phyloP scores from a whole-genome alignment of 371 early-diverging fungal genomes.

The Parasitella parasitica region DNA sequence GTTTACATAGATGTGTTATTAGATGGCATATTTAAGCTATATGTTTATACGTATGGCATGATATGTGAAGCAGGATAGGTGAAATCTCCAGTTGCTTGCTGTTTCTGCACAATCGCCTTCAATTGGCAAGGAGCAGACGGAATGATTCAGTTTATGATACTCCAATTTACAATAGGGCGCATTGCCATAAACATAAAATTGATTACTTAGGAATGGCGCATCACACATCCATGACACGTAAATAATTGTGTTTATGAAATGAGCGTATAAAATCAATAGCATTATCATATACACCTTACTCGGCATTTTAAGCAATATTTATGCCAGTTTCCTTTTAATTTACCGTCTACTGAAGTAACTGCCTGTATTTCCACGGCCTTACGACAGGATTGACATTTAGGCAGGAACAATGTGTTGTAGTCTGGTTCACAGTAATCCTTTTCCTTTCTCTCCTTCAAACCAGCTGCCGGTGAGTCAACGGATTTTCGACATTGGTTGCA shows the following conservation, averaged over 20 bases:
- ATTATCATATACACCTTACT: constrained; percentile 9
- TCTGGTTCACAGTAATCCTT: constrained; percentile 69
- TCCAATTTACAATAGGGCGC: constrained; percentile 77
- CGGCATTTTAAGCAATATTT: constrained; percentile 37
- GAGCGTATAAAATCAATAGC: too few species aligned
- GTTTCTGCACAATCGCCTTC: constrained; percentile 86
- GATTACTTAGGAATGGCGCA: constrained; percentile 74
- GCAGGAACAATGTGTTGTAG: constrained; percentile 56
- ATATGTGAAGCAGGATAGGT: constrained; percentile 42
- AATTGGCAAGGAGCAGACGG: constrained; percentile 77
- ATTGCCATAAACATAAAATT: constrained; percentile 79
- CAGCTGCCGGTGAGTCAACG: constrained; percentile 65
- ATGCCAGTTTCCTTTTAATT: constrained; percentile 75
- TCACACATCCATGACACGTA: too few species aligned
- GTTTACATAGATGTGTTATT: neutral
- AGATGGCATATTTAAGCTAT: neutral
- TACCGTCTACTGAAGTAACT: constrained; percentile 67
- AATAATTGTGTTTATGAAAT: too few species aligned
- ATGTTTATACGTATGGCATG: constrained; percentile 12
- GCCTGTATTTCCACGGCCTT: constrained; percentile 68
- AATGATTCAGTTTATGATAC: constrained; percentile 78
- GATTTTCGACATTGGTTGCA: constrained; percentile 61
- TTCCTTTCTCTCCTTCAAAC: constrained; percentile 63
- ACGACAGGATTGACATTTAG: constrained; percentile 65
- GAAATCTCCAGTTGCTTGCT: constrained; percentile 57